phyloP scores from a whole-genome alignment of 2,329 filamentous ascomycete genomes.

The Amauroascus verrucosus region DNA sequence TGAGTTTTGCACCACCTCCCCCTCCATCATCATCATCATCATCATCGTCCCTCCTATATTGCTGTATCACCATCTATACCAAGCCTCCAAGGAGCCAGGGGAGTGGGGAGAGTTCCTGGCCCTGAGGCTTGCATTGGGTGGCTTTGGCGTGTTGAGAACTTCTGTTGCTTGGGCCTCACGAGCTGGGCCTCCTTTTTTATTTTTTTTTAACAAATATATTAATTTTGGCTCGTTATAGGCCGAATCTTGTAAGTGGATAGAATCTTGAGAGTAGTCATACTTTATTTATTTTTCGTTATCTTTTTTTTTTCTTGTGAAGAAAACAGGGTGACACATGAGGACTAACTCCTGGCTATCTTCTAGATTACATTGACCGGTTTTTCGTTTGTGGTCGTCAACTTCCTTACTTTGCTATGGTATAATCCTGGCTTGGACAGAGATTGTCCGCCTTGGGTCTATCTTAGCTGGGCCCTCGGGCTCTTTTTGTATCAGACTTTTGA shows the following conservation, averaged over 20 bases:
- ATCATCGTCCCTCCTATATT: too few relatives aligned
- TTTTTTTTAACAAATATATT: neutral
- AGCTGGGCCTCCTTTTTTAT: neutral
- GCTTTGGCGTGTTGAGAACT: too few relatives aligned
- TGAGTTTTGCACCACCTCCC: slow-evolving; percentile 33
- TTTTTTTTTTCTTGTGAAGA: neutral
- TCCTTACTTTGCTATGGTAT: slow-evolving; percentile 90
- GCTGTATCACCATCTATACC: too few relatives aligned
- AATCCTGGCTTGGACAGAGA: slow-evolving; percentile 88
- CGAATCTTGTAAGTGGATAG: slow-evolving; percentile 43
- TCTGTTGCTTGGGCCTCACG: too few relatives aligned
- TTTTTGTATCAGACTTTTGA: slow-evolving; percentile 98
- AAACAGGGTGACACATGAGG: neutral
- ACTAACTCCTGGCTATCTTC: neutral
- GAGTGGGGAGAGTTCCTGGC: neutral
- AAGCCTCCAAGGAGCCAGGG: neutral
- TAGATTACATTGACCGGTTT: slow-evolving; percentile 85
- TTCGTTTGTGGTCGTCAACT: slow-evolving; percentile 76
- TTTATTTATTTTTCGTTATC: neutral
- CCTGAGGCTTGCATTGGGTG: neutral
- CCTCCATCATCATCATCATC: too few relatives aligned
- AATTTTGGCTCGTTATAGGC: slow-evolving; percentile 23
- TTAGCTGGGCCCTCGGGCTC: slow-evolving; percentile 75
- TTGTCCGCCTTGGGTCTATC: slow-evolving; percentile 92
- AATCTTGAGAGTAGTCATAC: too few relatives aligned